Base-by-base conservation (phyloP, 2,329 filamentous ascomycete genomes). In the Aspergillus brunneoviolaceus region DNA sequence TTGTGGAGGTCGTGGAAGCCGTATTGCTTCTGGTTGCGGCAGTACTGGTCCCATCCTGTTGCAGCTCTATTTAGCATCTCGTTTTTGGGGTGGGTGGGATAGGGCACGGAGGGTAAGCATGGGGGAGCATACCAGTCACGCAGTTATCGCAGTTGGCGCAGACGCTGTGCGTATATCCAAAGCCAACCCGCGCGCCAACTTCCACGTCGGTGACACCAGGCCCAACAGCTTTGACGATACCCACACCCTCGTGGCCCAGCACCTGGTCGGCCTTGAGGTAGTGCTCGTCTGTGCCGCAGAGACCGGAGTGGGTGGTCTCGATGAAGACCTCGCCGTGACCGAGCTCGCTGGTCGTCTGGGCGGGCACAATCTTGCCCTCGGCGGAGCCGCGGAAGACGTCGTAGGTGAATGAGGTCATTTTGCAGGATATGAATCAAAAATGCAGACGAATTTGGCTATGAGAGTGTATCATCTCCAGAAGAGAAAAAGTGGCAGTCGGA, bases 201-300 rank as follows among this genome's bases (percentile, higher is more conserved):
- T 82, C 82, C 55, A 84, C 66, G 14, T 73, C 63, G 49, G 74
- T 74, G 60, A 79, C 80, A 10, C 68, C 69, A 5, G 80, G 76
- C 2, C 82, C 82, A 27, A 78, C 62, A 19, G 74, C 72, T 58
- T 81, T 76, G 49, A 85, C 77, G 9, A 82, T 67, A 50, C 83
- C 83, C 45, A 79, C 78, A 55, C 82, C 83, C 67, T 85, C 83
- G 70, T 85, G 83, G 45, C 82, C 82, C 39, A 85, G 76, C 1
- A 61, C 70, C 45, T 69, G 67, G 47, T 67, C 59, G 6, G 58
- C 50, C 27, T 60, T 52, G 51, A 55, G 55, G 54, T 59, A 70
- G 52, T 65, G 66, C 54, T 63, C 60, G 48, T 70, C 68, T 1
- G 67, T 69, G 14, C 67, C 66, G 53, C 67, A 70, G 51, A 70